Percentiles rank a stretch among this genome's conserved stretches.
phyloP scores from a whole-genome alignment of 176 grass and related monocot genomes.

The Cenchrus americanus region DNA sequence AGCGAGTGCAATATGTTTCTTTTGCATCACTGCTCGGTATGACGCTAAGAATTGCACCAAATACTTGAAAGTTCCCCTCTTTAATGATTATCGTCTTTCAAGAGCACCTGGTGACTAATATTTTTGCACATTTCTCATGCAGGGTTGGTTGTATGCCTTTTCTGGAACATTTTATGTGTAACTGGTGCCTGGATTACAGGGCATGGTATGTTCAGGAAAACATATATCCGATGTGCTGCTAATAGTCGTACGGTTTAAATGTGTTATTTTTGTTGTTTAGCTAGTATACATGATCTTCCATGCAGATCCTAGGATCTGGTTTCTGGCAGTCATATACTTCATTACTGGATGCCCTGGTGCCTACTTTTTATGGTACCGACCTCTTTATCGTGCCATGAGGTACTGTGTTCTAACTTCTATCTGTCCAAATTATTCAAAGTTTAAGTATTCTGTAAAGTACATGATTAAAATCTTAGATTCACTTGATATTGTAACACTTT shows the following conservation, averaged over 20 bases:
- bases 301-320: slow-evolving; percentile 74
- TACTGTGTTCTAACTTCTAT: slow-evolving; percentile 7
- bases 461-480: background rate
- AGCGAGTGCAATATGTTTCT: slow-evolving; percentile 66
- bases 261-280: background rate
- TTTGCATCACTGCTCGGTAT: slow-evolving; percentile 79
- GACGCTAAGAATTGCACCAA: background rate
- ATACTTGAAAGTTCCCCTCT: background rate
- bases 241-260: background rate
- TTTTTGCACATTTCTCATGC: slow-evolving; percentile 6
- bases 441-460: background rate
- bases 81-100: background rate
- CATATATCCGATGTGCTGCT: background rate
- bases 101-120: background rate
- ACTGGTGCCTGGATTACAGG: slow-evolving; percentile 55
- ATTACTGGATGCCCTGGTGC: slow-evolving; percentile 79
- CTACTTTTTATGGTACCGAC: slow-evolving; percentile 75
- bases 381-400: slow-evolving; percentile 94
- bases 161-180: slow-evolving; percentile 72
- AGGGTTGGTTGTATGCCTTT: slow-evolving; percentile 68
- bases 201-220: slow-evolving; percentile 33
- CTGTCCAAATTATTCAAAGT: background rate
- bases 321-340: slow-evolving; percentile 83
- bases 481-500: slow-evolving; percentile 21
- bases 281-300: background rate